Evolutionary conservation across 768 basidiomycete genomes (phyloP), one percentile per base, ranked within the genome.

Genomic region (Panellus pusillus): DNA sequence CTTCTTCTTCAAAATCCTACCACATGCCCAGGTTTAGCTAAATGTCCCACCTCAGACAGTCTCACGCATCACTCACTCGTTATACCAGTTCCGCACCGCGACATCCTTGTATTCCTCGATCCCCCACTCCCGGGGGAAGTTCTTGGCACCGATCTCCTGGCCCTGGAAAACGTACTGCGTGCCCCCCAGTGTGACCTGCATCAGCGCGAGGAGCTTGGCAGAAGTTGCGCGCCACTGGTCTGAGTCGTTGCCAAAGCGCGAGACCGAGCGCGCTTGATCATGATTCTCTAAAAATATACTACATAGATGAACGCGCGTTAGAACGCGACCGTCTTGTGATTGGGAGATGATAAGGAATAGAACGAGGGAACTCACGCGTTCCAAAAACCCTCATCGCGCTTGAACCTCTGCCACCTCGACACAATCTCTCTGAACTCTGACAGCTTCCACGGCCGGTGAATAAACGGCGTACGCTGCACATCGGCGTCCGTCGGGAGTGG

Each of bases 151-250:
- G 0, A 91, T 75, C 63, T 91, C 90, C 65, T 90, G 76, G 6
- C 87, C 89, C 70, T 91, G 86, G 64, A 84, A 91, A 11, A 91
- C 72, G 65, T 83, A 91, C 55, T 84, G 68, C 17, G 88, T 88
- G 6, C 89, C 88, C 8, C 75, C 71, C 38, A 85, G 82, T 1
- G 82, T 79, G 32, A 79, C 71, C 57, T 89, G 78, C 32, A 88
- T 66, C 49, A 86, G 72, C 1, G 83, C 78, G 17, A 90, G 67
- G 68, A 90, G 69, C 66, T 89, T 89, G 4, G 82, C 83, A 6
- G 82, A 84, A 14, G 76, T 65, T 0, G 73, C 66, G 4, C 88
- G 79, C 77, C 83, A 83, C 55, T 77, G 68, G 0, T 75, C 73
- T 0, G 75, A 71, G 64, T 90, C 87, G 55, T 84, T 81, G 17